A percentile compares a stretch with the other conserved stretches of the same genome.
Conservation (phyloP, 257 asterid species). For the Thymus mandschuricus region DNA sequence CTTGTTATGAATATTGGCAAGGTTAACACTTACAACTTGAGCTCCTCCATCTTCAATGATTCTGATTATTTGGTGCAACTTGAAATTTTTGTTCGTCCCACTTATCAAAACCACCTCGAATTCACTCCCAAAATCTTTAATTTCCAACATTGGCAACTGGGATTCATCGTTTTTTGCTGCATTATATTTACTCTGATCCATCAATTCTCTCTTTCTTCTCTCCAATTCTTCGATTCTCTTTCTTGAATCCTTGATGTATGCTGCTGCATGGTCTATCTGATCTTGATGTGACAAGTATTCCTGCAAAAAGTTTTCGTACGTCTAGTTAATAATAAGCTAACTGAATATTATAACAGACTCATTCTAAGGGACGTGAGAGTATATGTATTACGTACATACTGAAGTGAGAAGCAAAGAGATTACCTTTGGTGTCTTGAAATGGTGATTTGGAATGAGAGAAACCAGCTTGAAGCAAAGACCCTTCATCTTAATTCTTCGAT, state of each 20-base stretch:
- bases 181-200: neutral
- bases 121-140: slow-evolving; percentile 41
- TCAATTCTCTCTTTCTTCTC: slow-evolving; percentile 34
- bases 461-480: slow-evolving; percentile 32
- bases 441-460: slow-evolving; percentile 42
- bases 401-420: too few relatives aligned
- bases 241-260: slow-evolving; percentile 37
- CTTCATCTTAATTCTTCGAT: slow-evolving; percentile 40
- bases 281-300: slow-evolving; percentile 41
- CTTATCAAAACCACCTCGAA: slow-evolving; percentile 45
- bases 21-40: slow-evolving; percentile 28
- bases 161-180: neutral
- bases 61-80: slow-evolving; percentile 30
- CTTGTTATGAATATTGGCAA: slow-evolving; percentile 25
- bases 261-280: slow-evolving; percentile 41
- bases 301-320: slow-evolving; percentile 16
- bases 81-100: slow-evolving; percentile 34
- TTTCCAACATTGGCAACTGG: slow-evolving; percentile 29
- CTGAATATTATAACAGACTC: neutral
- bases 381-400: too few relatives aligned
- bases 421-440: slow-evolving; percentile 38
- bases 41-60: slow-evolving; percentile 50
- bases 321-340: neutral
- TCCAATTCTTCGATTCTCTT: slow-evolving; percentile 38
- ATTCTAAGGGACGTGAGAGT: neutral